A percentile compares a stretch with the other conserved stretches of the same genome.
These are phyloP conservation scores for Phytopythium sindhum DNA, from an alignment of 352 stramenopile species.

Conservation along the genomic window DNA sequence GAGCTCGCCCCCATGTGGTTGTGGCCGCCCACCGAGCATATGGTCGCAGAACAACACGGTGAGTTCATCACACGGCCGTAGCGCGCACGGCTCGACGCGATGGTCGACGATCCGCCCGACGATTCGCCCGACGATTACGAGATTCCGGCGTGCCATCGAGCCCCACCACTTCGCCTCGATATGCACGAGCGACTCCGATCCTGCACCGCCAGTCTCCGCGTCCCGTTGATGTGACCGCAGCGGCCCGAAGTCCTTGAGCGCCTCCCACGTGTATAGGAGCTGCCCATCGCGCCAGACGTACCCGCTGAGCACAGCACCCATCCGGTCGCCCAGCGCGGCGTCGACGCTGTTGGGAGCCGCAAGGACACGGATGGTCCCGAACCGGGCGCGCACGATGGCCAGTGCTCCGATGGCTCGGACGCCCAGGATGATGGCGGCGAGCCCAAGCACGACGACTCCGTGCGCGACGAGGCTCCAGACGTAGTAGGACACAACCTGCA, in stretches of 20 bases:
- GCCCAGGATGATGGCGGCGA: conserved; percentile 12
- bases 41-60: neutral
- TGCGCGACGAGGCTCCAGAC: conserved; percentile 31
- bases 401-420: conserved; percentile 13
- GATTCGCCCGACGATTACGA: neutral
- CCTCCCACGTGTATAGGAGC: conserved; percentile 12
- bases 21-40: neutral
- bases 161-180: neutral
- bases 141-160: neutral
- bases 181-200: neutral
- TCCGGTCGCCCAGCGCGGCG: conserved; percentile 7
- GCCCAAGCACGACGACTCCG: conserved; percentile 17
- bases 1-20: too few relatives aligned
- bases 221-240: neutral
- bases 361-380: conserved; percentile 10
- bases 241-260: conserved; percentile 14
- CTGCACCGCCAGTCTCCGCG: neutral
- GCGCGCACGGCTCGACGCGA: neutral
- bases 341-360: conserved; percentile 14
- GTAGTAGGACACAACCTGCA: conserved; percentile 15
- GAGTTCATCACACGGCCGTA: neutral
- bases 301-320: conserved; percentile 11
- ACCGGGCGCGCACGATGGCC: conserved; percentile 9
- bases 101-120: neutral
- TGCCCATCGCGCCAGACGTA: conserved; percentile 15